phyloP scores from a whole-genome alignment of 2,329 filamentous ascomycete species.

The Corynespora cassiicola region DNA sequence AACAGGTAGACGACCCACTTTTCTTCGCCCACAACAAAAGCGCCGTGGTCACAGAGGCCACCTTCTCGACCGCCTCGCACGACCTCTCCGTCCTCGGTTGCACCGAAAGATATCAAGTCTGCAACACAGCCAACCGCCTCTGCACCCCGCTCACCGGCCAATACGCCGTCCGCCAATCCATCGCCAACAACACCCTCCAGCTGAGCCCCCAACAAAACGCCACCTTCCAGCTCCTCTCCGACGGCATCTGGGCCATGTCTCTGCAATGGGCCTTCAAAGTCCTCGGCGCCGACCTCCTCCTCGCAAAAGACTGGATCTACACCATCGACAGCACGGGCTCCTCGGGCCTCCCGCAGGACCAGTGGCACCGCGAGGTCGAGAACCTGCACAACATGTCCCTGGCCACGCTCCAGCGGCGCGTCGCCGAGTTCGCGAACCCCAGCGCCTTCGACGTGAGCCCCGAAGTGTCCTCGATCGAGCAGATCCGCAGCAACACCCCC shows the following conservation, averaged over 20 bases:
- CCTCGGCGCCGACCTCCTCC: slow-evolving; percentile 16
- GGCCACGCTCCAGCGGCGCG: slow-evolving; percentile 24
- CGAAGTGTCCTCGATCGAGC: slow-evolving; percentile 7
- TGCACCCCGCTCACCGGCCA: slow-evolving; percentile 24
- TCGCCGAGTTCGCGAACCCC: slow-evolving; percentile 21
- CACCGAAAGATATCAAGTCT: slow-evolving; percentile 30
- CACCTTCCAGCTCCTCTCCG: slow-evolving; percentile 19
- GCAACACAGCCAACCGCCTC: slow-evolving; percentile 12
- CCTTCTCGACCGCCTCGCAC: slow-evolving; percentile 13
- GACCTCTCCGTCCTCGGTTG: slow-evolving; percentile 24
- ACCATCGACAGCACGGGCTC: slow-evolving; percentile 13
- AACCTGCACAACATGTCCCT: slow-evolving; percentile 31
- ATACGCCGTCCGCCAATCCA: slow-evolving; percentile 12
- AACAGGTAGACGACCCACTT: slow-evolving; percentile 14
- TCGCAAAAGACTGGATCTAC: slow-evolving; percentile 24
- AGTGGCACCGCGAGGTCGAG: slow-evolving; percentile 24
- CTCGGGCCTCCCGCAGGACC: slow-evolving; percentile 11
- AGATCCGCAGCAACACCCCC: slow-evolving; percentile 13
- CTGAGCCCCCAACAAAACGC: slow-evolving; percentile 17
- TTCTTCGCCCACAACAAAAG: slow-evolving; percentile 19
- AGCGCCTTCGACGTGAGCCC: slow-evolving; percentile 19
- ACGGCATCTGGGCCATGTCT: slow-evolving; percentile 22
- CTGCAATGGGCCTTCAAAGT: slow-evolving; percentile 23
- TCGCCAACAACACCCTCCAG: slow-evolving; percentile 13
- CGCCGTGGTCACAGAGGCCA: background rate